A percentile compares a stretch with the other conserved stretches of the same genome.
Conservation (phyloP, 495 filamentous ascomycete species). For the Podospora pseudocomata region DNA sequence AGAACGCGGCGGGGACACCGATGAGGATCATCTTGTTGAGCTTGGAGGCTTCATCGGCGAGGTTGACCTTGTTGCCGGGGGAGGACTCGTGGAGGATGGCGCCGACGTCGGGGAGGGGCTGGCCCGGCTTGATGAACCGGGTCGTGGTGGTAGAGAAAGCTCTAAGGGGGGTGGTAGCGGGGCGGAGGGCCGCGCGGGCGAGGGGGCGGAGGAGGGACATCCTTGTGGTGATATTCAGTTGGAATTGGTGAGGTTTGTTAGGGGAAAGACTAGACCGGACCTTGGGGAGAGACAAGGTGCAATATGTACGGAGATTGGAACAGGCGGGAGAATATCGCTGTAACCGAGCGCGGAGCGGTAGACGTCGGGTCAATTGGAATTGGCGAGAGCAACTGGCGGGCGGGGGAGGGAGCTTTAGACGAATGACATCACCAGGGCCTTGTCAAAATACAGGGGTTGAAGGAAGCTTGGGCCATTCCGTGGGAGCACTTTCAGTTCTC, state of each 20-base stretch:
- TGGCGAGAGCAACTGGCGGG: neutral
- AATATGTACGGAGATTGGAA: too few relatives aligned
- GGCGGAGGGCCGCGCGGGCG: slow-evolving; percentile 8
- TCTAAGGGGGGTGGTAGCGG: slow-evolving; percentile 19
- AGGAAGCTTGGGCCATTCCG: neutral
- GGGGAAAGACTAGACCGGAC: neutral
- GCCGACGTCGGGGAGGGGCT: slow-evolving; percentile 54
- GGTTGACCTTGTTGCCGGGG: slow-evolving; percentile 79
- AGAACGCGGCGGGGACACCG: slow-evolving; percentile 88
- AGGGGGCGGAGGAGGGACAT: slow-evolving; percentile 16
- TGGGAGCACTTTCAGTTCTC: too few relatives aligned
- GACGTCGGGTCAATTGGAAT: neutral
- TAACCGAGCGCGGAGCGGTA: neutral
- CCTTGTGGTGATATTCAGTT: neutral
- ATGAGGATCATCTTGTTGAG: slow-evolving; percentile 71
- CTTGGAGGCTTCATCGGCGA: slow-evolving; percentile 65
- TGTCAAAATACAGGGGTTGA: neutral
- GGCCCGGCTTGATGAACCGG: slow-evolving; percentile 55
- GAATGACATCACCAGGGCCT: neutral
- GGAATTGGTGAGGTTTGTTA: neutral
- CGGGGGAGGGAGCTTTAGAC: neutral
- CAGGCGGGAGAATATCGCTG: neutral
- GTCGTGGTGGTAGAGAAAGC: slow-evolving; percentile 53
- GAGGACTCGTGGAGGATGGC: slow-evolving; percentile 59
- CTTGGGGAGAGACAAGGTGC: too few relatives aligned